Evolutionary conservation across 2,329 filamentous ascomycete species (phyloP).

Genomic region (Sarocladium brachiariae): DNA sequence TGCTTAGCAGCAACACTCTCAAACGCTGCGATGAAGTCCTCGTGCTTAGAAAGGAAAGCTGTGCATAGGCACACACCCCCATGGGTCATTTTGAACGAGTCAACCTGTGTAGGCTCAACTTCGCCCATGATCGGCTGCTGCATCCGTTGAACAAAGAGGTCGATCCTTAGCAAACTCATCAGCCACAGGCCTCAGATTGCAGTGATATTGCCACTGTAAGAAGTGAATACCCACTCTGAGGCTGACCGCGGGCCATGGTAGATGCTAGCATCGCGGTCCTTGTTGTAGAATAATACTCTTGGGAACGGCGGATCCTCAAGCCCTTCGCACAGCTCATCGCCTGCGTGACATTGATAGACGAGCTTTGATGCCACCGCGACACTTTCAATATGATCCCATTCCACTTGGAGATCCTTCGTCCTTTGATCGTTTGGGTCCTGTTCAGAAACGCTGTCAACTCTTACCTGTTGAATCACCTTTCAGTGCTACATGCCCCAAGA

Average conservation of each 20-base stretch:
- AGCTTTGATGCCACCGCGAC: neutral
- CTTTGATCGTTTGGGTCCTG: neutral
- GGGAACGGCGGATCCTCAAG: neutral
- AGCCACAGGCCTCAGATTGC: neutral
- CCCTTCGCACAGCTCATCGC: neutral
- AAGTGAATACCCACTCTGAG: neutral
- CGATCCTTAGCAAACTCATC: neutral
- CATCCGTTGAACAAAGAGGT: neutral
- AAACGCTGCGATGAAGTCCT: neutral
- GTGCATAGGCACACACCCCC: neutral
- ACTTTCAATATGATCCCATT: neutral
- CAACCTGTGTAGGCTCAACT: neutral
- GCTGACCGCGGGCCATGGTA: constrained; percentile 1
- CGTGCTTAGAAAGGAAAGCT: neutral
- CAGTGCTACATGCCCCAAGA: no score
- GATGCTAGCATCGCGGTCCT: neutral
- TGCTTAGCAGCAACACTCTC: neutral
- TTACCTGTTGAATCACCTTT: no score
- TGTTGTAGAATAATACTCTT: neutral
- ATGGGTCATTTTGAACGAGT: neutral
- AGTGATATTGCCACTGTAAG: neutral
- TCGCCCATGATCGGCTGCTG: neutral
- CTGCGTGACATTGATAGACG: neutral
- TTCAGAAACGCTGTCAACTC: neutral
- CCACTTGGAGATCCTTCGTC: neutral